Evolutionary conservation across 257 asterid genomes (phyloP).

Genomic region (Solanum chaucha): DNA sequence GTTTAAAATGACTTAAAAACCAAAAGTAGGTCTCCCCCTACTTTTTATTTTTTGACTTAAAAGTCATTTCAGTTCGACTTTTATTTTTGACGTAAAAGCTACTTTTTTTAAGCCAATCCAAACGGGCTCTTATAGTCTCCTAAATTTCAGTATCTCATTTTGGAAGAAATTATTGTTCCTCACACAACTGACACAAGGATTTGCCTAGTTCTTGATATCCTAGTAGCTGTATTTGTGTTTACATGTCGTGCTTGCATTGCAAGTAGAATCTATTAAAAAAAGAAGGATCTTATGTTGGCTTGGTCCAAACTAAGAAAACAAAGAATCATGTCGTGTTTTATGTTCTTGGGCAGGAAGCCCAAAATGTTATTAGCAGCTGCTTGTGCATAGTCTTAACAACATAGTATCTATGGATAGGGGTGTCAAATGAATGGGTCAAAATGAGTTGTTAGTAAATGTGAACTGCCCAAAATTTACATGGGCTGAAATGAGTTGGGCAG

Average conservation of each 20-base stretch:
- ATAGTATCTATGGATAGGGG: background rate
- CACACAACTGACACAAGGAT: background rate
- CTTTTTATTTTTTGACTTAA: too few relatives aligned
- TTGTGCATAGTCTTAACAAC: background rate
- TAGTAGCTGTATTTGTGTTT: background rate
- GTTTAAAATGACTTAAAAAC: too few relatives aligned
- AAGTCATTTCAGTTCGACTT: background rate
- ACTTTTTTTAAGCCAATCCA: background rate
- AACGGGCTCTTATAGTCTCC: background rate
- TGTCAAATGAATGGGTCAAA: background rate
- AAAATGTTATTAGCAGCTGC: background rate
- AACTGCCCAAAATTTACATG: background rate
- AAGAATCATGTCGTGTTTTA: background rate
- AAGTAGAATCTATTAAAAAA: background rate
- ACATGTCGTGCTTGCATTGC: background rate
- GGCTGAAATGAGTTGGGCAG: background rate
- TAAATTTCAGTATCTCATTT: background rate
- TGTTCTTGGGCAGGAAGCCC: background rate
- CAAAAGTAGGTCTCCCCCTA: background rate
- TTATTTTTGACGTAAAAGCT: too few relatives aligned
- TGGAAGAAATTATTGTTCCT: background rate
- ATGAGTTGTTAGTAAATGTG: background rate
- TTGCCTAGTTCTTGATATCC: background rate
- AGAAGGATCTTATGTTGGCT: background rate
- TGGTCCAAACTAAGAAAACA: background rate